A percentile compares a stretch with the other conserved stretches of the same genome.
These are phyloP conservation scores for Hypomontagnella submonticulosa DNA, from an alignment of 495 filamentous ascomycete species.

Conservation along the genomic window DNA sequence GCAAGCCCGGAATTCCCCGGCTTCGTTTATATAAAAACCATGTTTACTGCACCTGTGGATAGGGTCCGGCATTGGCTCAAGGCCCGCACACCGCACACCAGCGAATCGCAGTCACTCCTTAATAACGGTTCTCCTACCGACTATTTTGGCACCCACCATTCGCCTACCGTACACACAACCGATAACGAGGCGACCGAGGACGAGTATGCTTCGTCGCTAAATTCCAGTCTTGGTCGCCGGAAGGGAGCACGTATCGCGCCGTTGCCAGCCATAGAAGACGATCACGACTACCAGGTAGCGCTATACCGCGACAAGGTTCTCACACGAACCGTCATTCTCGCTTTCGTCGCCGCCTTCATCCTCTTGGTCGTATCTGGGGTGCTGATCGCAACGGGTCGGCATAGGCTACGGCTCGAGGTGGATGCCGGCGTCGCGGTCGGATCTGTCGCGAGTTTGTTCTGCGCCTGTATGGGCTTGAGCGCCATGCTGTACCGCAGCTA, in stretches of 20 bases:
- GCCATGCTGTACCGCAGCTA: slow-evolving; percentile 59
- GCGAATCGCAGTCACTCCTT: slow-evolving; percentile 53
- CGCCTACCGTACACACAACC: slow-evolving; percentile 18
- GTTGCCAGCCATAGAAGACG: slow-evolving; percentile 50
- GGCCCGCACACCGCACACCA: slow-evolving; percentile 24
- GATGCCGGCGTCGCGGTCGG: slow-evolving; percentile 70
- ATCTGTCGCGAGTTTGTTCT: slow-evolving; percentile 64
- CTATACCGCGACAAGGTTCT: slow-evolving; percentile 60
- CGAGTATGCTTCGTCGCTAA: slow-evolving; percentile 41
- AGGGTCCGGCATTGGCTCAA: slow-evolving; percentile 58
- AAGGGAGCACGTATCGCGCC: slow-evolving; percentile 51
- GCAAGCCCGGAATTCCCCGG: slow-evolving; percentile 60
- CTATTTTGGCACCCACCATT: slow-evolving; percentile 46
- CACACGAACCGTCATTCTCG: slow-evolving; percentile 54
- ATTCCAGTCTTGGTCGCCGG: slow-evolving; percentile 36
- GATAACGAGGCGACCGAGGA: slow-evolving; percentile 42
- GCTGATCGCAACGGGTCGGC: slow-evolving; percentile 64
- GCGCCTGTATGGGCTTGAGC: slow-evolving; percentile 64
- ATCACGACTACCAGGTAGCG: slow-evolving; percentile 53
- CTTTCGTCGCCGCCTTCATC: slow-evolving; percentile 59
- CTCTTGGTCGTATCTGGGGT: slow-evolving; percentile 65
- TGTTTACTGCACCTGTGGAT: slow-evolving; percentile 58
- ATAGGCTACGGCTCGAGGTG: slow-evolving; percentile 65
- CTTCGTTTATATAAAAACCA: slow-evolving; percentile 51
- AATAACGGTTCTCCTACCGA: slow-evolving; percentile 42